These are phyloP conservation scores for Podaxis pistillaris DNA, from an alignment of 768 basidiomycete genomes.

Conservation along the genomic window DNA sequence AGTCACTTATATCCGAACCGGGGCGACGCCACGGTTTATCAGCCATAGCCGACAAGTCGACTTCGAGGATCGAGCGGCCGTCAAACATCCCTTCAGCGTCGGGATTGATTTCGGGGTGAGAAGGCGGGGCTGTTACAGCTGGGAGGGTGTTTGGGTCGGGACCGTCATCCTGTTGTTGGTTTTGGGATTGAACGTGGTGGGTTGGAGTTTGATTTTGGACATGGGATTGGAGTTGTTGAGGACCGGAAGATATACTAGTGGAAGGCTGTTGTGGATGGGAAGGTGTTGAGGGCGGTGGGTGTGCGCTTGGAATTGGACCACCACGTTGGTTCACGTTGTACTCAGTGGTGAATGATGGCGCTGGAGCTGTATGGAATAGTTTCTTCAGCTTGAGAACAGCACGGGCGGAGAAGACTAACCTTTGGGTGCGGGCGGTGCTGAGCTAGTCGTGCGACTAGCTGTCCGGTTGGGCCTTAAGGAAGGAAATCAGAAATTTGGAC, in stretches of 20 bases:
- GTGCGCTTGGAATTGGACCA: slow-evolving; percentile 31
- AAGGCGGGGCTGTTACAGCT: slow-evolving; percentile 66
- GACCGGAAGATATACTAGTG: slow-evolving; percentile 5
- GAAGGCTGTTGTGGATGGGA: slow-evolving; percentile 5
- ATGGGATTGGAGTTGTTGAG: slow-evolving; percentile 19
- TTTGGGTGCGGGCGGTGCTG: slow-evolving; percentile 18
- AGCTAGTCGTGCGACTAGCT: slow-evolving; percentile 15
- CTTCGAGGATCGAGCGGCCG: slow-evolving; percentile 79
- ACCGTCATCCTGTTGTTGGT: slow-evolving; percentile 40
- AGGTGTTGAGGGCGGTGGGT: slow-evolving; percentile 17
- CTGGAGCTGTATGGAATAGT: slow-evolving; percentile 34
- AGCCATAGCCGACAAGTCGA: slow-evolving; percentile 69
- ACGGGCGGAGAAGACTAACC: slow-evolving; percentile 10
- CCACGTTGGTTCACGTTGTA: slow-evolving; percentile 74
- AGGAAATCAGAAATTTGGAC: not conserved
- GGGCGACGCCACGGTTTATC: slow-evolving; percentile 92
- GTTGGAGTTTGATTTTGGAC: slow-evolving; percentile 6
- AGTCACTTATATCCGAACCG: slow-evolving; percentile 92
- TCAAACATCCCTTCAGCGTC: slow-evolving; percentile 62
- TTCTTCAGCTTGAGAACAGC: slow-evolving; percentile 10
- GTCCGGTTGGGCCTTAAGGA: slow-evolving; percentile 1
- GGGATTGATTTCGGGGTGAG: slow-evolving; percentile 78
- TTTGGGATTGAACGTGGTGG: slow-evolving; percentile 12
- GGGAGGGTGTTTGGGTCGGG: slow-evolving; percentile 67
- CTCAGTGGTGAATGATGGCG: slow-evolving; percentile 74